phyloP scores from a whole-genome alignment of 208 protist genomes.

The Trypanosoma vivax region DNA sequence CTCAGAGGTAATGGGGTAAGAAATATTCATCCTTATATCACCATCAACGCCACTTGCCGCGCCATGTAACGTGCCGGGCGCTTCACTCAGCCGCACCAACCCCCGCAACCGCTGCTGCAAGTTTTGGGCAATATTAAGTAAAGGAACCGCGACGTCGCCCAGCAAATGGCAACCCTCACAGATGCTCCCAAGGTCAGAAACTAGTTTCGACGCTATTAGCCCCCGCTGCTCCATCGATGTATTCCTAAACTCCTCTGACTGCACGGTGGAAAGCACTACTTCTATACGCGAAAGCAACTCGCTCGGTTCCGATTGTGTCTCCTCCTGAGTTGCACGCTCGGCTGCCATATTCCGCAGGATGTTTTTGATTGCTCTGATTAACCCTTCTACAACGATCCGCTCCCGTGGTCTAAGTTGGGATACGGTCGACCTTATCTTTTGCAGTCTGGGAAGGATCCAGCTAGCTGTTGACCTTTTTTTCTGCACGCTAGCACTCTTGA shows the following conservation, averaged over 20 bases:
- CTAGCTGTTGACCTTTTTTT: constrained; percentile 23
- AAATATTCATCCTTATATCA: background rate
- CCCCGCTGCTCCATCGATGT: constrained; percentile 19
- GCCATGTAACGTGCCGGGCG: no score
- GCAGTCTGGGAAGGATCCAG: constrained; percentile 37
- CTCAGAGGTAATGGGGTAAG: background rate
- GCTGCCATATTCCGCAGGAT: constrained; percentile 14
- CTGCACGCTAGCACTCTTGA: constrained; percentile 20
- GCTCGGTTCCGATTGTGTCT: constrained; percentile 6
- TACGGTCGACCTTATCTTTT: constrained; percentile 31
- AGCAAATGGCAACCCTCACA: constrained; percentile 21
- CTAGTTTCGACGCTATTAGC: constrained; percentile 14
- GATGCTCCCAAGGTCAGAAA: constrained; percentile 21
- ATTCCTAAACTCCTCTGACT: constrained; percentile 31
- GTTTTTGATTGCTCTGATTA: constrained; percentile 42
- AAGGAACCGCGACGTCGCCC: constrained; percentile 14
- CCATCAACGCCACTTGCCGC: background rate
- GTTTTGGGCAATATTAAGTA: constrained; percentile 19
- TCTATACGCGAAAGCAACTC: constrained; percentile 32
- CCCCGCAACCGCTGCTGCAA: constrained; percentile 7
- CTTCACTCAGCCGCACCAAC: constrained; percentile 18
- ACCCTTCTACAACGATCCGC: constrained; percentile 22
- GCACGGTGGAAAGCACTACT: constrained; percentile 25
- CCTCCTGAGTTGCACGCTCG: background rate
- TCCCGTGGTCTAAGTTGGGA: constrained; percentile 29